These are phyloP conservation scores for Peniophora sp. DNA, from an alignment of 1,284 basidiomycete genomes.

Conservation along the genomic window DNA sequence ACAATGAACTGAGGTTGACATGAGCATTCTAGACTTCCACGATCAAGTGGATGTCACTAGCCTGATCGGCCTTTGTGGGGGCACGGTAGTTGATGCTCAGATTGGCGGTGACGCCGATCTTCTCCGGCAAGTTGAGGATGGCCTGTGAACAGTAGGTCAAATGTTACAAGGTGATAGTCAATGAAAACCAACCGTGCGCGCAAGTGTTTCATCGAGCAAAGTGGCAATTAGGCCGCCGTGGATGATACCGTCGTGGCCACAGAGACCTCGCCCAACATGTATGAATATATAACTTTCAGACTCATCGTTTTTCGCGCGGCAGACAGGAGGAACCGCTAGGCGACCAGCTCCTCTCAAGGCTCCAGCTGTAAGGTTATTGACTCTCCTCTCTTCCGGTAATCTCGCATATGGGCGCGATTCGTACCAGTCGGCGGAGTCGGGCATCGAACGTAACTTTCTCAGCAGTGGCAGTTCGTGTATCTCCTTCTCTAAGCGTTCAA, in stretches of 20 bases:
- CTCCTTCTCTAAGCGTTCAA: conserved; percentile 54
- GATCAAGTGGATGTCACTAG: conserved; percentile 21
- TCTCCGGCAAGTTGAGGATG: conserved; percentile 75
- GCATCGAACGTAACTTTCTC: conserved; percentile 35
- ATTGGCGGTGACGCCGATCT: conserved; percentile 90
- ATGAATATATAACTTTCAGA: conserved; percentile 62
- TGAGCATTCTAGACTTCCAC: not conserved
- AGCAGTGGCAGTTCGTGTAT: conserved; percentile 65
- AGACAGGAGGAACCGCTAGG: conserved; percentile 71
- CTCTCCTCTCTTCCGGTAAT: conserved; percentile 61
- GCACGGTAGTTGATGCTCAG: conserved; percentile 71
- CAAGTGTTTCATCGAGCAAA: conserved; percentile 82
- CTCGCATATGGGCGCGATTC: conserved; percentile 71
- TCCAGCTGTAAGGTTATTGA: conserved; percentile 80
- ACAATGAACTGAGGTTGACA: conserved; percentile 53
- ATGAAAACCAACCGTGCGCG: conserved; percentile 57
- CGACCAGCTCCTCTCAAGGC: conserved; percentile 81
- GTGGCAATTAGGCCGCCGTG: conserved; percentile 93
- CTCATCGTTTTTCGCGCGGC: conserved; percentile 72
- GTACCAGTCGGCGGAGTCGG: conserved; percentile 57
- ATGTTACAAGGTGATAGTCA: not conserved
- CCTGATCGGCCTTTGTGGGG: conserved; percentile 81
- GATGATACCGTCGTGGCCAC: conserved; percentile 90
- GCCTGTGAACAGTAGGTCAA: conserved; percentile 39
- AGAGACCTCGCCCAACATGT: conserved; percentile 81